Base-by-base conservation (phyloP, 2,329 filamentous ascomycete species). In the Gyromitra esculenta region DNA sequence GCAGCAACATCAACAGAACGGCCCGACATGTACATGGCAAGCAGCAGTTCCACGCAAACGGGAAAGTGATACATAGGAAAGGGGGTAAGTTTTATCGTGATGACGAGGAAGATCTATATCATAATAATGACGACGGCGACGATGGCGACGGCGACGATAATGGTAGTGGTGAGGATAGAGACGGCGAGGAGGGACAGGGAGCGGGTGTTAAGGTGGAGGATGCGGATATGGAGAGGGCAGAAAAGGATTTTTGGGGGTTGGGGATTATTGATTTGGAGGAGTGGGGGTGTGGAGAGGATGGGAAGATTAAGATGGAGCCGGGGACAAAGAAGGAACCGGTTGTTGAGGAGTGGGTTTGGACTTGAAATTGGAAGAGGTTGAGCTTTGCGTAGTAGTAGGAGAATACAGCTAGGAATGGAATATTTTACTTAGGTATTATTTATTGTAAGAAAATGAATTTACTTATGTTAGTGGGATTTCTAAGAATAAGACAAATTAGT, bases 81-180 rank as follows among this genome's bases (percentile, higher is more conserved):
- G 21, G 35, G 50, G 71, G 6, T 75, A 72, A 67, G 63, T 11
- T 59, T 39, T 68, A 78, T 35, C 56, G 56, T 59, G 74, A 77
- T 70, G 72, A 70, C 15, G 66, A 71, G 25, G 70, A 71, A n/a
- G 56, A 65, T 50, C 71, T 48, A 79, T 59, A 78, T 8, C 78
- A 71, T 73, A 64, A 78, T 62, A 64, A 79, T 39, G 79, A 73
- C 65, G 75, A 79, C 64, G 39, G 18, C 9, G 43, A 37, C 0
- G 63, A 18, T 9, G 69, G 67, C 15, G 50, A 75, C 5, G 57
- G 48, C 11, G 66, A 45, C 35, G 73, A 50, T 13, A 31, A 45
- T 35, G 41, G 39, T 1, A 39, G 18, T 1, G 52, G 60, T 1
- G 39, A n/a, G 11, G 41, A 59, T 3, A 15, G 63, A 8, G 45